Evolutionary conservation across 176 grass and related monocot genomes (phyloP), one percentile per base, ranked within the genome.

Genomic region (Pontederia crassipes): DNA sequence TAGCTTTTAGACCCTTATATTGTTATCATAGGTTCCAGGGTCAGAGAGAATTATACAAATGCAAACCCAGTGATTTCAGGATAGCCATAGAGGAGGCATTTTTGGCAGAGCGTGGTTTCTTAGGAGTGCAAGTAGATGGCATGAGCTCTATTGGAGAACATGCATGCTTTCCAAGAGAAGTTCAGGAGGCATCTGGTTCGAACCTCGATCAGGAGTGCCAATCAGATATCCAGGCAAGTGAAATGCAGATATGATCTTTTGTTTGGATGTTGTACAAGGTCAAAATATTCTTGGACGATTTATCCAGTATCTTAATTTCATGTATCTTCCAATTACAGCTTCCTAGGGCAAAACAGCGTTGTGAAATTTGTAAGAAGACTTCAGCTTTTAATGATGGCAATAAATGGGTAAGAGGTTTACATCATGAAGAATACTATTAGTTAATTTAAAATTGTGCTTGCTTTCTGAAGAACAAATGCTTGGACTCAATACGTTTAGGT

Each of bases 291-390:
- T 27, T 4, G 55, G 16, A 13, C 17, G 14, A 9, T 59, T 69
- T 8, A 40, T 8, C 27, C n/a, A 57, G 15, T 63, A 68, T 28
- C 59, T 28, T 88, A 49, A 82, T 32, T 75, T 10, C 49, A 3
- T 78, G 74, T 77, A 55, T 63, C 40, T 57, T 76, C 16, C 72
- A 75, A 59, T 54, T 85, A 62, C 66, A 97, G 92, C 74, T 80
- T 63, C 72, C 62, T 54, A 81, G 52, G 49, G 77, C 66, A 53
- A 90, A 90, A 80, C 62, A 71, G 40, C 78, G 75, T 58, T 97
- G 92, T 82, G 75, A 77, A 64, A 85, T 97, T 78, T 97, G 92
- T 79, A 85, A 88, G 68, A 97, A 91, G 86, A 81, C 51, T 73
- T 75, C 62, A 63, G 73, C 75, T 75, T 72, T 75, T 68, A 82